Evolutionary conservation across 352 stramenopile species (phyloP), one percentile per base, ranked within the genome.

Genomic region (Pythium brassicae): DNA sequence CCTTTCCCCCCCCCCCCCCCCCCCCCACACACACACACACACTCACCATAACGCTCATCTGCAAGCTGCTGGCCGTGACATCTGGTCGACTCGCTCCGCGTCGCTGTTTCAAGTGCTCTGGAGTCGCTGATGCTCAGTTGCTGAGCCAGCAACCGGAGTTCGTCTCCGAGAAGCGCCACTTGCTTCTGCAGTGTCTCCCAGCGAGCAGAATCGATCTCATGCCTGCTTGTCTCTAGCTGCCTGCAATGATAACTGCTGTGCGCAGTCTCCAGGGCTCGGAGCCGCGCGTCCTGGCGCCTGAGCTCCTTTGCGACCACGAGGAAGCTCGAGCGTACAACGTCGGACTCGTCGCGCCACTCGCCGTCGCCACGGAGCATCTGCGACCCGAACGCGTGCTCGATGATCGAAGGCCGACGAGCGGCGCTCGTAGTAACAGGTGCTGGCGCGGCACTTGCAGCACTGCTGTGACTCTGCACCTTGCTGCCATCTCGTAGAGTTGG

Each of bases 271-370:
- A 61, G 26, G 9, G n/a, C 20, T 14, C 27, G 55, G 17, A 74
- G 22, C 5, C 62, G 59, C 37, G 45, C 51, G 27, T 66, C 56
- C 0, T 72, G 57, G 23, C 61, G 63, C n/a, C 57, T 65, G 32
- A 86, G 23, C 40, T 79, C 72, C 43, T 78, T 66, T 10, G 74
- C 66, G 32, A 89, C 44, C 17, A 87, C 46, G 40, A 84, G 53
- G 26, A 89, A 77, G 23, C 76, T 77, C 56, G 66, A 77, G 34
- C 78, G 74, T 27, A 89, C 62, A 19, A 85, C 78, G 14, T 72
- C 65, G 1, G 67, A 55, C 9, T 85, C 74, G 39, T 65, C 66
- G 1, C 22, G 25, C 78, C 78, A 89, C 54, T 84, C 76, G 4
- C 61, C 65, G n/a, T 53, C 48, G 11, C 63, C 73, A 0, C 71